Evolutionary conservation across 2,329 filamentous ascomycete genomes (phyloP), one percentile per base, ranked within the genome.

Genomic region (Arthrobotrys iridis): DNA sequence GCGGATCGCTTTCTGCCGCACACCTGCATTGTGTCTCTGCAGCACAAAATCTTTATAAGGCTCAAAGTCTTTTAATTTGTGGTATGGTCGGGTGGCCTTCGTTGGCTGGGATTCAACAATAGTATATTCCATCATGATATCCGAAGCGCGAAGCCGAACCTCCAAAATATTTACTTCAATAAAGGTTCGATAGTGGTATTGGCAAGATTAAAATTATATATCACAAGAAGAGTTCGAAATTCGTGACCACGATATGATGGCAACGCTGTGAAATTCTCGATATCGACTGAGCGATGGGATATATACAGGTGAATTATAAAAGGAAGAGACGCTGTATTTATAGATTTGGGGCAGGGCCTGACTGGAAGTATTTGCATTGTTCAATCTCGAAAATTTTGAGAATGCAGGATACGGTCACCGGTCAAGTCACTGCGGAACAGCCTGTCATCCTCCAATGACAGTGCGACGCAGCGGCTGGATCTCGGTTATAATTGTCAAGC

Each of bases 11-110:
- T 72, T 72, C 1, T 72, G 67, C 1, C 20, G 18, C 4, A 28
- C n/a, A 6, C 66, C 58, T 0, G 67, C 58, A n/a, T 35, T 8
- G n/a, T 50, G 30, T 26, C 30, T 59, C 18, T 26, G 8, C 10
- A 58, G 20, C 1, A 72, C 37, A 22, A 64, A 64, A 4, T 26
- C 50, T 33, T 48, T 64, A 15, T 59, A 35, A 3, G 11, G 13
- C 35, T 72, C 58, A 6, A 64, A 15, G 4, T 72, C 48, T 33
- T 72, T 20, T 0, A 59, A 5, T 35, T 50, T 64, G 8, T 41
- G 6, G 30, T 72, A 65, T 7, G 24, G 8, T 20, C 59, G 67
- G 13, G n/a, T 30, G 1, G 40, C 10, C n/a, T 50, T 46, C 4
- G 7, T n/a, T 8, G 26, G 15, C 13, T 35, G 58, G 5, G 18